Percentiles rank a stretch among this genome's conserved stretches.
phyloP scores from a whole-genome alignment of 257 asterid genomes.

The Scutellaria galericulata region DNA sequence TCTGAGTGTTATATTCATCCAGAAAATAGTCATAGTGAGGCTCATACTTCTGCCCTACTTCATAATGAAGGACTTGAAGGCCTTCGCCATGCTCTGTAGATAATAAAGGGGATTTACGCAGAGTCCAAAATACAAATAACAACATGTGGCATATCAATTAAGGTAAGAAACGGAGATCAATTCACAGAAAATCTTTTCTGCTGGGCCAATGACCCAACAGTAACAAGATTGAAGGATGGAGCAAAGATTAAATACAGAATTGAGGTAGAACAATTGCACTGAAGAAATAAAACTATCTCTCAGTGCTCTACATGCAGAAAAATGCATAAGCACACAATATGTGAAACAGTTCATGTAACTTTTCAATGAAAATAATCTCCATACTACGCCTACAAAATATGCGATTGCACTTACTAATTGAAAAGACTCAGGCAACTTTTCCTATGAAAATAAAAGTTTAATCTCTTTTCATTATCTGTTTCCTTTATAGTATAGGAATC shows the following conservation, averaged over 20 bases:
- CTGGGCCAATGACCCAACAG: slow-evolving; percentile 1
- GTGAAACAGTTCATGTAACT: slow-evolving; percentile 11
- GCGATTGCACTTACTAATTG: background rate
- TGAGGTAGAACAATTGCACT: slow-evolving; percentile 15
- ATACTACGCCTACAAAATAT: background rate
- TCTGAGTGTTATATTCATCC: slow-evolving; percentile 81
- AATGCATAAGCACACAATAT: background rate
- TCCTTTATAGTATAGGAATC: slow-evolving; percentile 8
- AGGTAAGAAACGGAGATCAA: slow-evolving; percentile 17
- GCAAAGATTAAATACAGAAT: slow-evolving; percentile 2
- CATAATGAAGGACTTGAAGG: slow-evolving; percentile 94
- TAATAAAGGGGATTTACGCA: slow-evolving; percentile 33
- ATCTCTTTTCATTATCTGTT: background rate
- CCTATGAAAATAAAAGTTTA: slow-evolving; percentile 8
- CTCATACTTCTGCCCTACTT: slow-evolving; percentile 95
- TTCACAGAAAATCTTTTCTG: background rate
- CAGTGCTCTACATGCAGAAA: slow-evolving; percentile 17
- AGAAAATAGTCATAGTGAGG: slow-evolving; percentile 93
- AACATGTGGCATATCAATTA: slow-evolving; percentile 8
- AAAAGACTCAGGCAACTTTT: slow-evolving; percentile 1
- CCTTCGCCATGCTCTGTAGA: slow-evolving; percentile 93
- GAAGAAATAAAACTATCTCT: background rate
- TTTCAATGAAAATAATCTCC: slow-evolving; percentile 16
- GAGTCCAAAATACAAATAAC: slow-evolving; percentile 26
- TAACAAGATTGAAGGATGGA: background rate